Conservation (phyloP, 1,284 basidiomycete species). For the Sporisorium exsertum region DNA sequence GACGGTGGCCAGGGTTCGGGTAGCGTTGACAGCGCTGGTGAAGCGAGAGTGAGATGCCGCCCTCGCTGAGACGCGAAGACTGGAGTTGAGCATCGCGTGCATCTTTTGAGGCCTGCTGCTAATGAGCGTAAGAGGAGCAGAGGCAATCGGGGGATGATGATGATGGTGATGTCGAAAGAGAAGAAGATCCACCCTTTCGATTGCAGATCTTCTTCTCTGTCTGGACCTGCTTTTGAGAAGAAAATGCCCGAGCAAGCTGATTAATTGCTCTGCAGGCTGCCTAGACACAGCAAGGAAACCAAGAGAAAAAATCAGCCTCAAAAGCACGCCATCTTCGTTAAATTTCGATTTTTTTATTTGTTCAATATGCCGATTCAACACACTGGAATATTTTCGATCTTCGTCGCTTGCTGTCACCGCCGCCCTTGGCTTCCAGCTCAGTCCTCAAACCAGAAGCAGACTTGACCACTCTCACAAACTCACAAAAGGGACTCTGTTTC, state of each 20-base stretch:
- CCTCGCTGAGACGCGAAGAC: conserved; percentile 20
- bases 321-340: conserved; percentile 1
- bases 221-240: not conserved
- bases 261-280: not conserved
- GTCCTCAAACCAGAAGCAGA: not conserved
- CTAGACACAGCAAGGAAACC: not conserved
- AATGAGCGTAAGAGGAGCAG: not conserved
- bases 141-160: conserved; percentile 6
- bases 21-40: conserved; percentile 13
- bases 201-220: no score
- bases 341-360: not conserved
- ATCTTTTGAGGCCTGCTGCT: conserved; percentile 19
- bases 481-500: not conserved
- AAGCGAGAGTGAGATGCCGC: conserved; percentile 25
- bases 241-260: not conserved
- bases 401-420: not conserved
- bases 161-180: conserved; percentile 4
- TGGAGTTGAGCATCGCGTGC: conserved; percentile 42
- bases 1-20: conserved; percentile 36
- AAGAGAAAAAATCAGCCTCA: not conserved
- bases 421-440: not conserved
- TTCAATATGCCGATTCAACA: not conserved
- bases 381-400: not conserved
- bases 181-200: no score
- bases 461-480: not conserved